These are phyloP conservation scores for Pseudonectria buxi DNA, from an alignment of 2,329 filamentous ascomycete species.

Conservation along the genomic window DNA sequence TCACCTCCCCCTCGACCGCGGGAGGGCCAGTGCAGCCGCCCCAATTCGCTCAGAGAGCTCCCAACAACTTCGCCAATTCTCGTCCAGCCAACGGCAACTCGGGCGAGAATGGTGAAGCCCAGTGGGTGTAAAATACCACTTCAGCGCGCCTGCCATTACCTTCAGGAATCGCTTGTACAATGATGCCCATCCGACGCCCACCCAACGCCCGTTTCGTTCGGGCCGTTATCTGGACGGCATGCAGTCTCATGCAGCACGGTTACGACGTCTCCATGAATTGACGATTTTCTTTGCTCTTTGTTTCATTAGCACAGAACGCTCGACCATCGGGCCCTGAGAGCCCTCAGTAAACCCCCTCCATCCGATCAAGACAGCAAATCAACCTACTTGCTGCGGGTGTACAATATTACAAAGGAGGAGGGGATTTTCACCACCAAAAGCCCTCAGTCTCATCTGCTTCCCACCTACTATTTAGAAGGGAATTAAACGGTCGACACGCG, in stretches of 20 bases:
- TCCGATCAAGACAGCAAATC: conserved; percentile 23
- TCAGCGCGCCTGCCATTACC: conserved; percentile 16
- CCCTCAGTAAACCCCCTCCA: conserved; percentile 7
- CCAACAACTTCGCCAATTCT: conserved; percentile 20
- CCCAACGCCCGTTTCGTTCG: conserved; percentile 14
- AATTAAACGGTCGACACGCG: conserved; percentile 8
- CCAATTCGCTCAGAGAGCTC: conserved; percentile 22
- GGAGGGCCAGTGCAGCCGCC: conserved; percentile 23
- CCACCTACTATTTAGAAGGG: conserved; percentile 9
- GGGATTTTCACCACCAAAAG: conserved; percentile 19
- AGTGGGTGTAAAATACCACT: conserved; percentile 32
- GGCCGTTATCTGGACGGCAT: conserved; percentile 17
- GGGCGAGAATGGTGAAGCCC: conserved; percentile 27
- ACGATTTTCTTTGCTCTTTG: conserved; percentile 34
- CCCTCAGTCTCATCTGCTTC: conserved; percentile 10
- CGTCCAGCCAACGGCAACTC: conserved; percentile 17
- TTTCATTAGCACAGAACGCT: conserved; percentile 24
- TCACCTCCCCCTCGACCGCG: conserved; percentile 18
- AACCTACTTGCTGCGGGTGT: conserved; percentile 25
- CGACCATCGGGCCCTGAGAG: conserved; percentile 13
- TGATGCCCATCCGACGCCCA: conserved; percentile 23
- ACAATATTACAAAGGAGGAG: conserved; percentile 23
- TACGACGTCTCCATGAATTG: conserved; percentile 34
- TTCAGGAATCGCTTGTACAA: conserved; percentile 27
- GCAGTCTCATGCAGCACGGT: conserved; percentile 26